Base-by-base conservation (phyloP, 2,329 filamentous ascomycete genomes). In the Fusarium goolgardi region DNA sequence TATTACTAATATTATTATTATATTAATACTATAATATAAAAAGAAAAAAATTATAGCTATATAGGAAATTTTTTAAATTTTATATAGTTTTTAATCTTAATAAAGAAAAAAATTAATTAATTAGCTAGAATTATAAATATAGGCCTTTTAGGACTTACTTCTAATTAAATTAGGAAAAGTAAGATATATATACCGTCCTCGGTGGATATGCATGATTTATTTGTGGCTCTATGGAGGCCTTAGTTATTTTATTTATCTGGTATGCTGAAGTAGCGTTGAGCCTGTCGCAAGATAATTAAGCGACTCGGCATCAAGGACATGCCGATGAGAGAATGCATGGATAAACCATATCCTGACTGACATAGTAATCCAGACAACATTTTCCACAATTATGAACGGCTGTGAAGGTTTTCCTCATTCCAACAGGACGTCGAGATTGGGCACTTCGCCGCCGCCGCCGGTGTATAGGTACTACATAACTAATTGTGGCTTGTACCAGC, bases 401-500 rank as follows among this genome's bases (percentile, higher is more conserved):
- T 52, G 32, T 45, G 37, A 44, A 29, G 16, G 41, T 44, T n/a
- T 27, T 44, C 23, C 50, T 27, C 57, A 69, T 72, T 72, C 65
- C 67, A 73, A 62, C 49, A 65, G 63, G 58, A 59, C 52, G 50
- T 29, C 54, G 57, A 51, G 55, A 62, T 62, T 60, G 46, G 57
- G 61, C 69, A 59, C 59, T 69, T 66, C 67, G 66, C 69, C 51
- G 66, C 69, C 51, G 66, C 57, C 65, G 61, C 69, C 61, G 69
- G 66, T 69, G 52, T 29, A 35, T 57, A n/a, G n/a, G n/a, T n/a
- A 45, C 61, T 29, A 29, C 27, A 66, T 63, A 55, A 54, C 54
- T 45, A 41, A 27, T 32, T 27, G 57, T 66, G 60, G 63, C 59
- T 68, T 35, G 55, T 44, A 37, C 49, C 31, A 62, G 31, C 59